Evolutionary conservation across 2,329 filamentous ascomycete genomes (phyloP).

Genomic region (Fusarium staphyleae): DNA sequence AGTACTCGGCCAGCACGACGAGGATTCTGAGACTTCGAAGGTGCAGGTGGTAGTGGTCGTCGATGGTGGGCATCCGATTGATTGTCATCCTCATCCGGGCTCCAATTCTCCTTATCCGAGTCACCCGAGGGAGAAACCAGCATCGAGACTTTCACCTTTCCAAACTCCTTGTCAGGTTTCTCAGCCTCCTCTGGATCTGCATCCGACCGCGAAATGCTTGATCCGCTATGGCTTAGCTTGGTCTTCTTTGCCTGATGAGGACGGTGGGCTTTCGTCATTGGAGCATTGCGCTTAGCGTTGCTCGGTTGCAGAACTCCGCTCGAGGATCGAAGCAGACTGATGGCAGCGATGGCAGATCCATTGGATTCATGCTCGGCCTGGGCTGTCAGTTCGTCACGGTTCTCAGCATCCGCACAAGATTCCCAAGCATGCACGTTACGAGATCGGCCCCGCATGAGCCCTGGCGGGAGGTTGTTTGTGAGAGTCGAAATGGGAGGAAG

Average conservation of each 20-base stretch:
- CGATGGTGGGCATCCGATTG: conserved; percentile 42
- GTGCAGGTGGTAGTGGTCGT: conserved; percentile 48
- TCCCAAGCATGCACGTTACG: conserved; percentile 91
- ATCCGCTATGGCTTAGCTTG: conserved; percentile 66
- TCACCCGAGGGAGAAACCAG: conserved; percentile 58
- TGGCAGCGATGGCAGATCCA: conserved; percentile 81
- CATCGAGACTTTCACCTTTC: conserved; percentile 51
- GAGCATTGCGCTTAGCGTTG: conserved; percentile 70
- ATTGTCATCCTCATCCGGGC: conserved; percentile 59
- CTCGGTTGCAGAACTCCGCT: conserved; percentile 63
- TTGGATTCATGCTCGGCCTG: conserved; percentile 81
- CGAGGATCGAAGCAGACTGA: conserved; percentile 79
- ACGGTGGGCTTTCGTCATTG: conserved; percentile 43
- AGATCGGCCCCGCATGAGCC: conserved; percentile 74
- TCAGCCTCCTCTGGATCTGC: conserved; percentile 42
- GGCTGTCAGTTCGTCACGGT: conserved; percentile 78
- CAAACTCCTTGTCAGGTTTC: conserved; percentile 37
- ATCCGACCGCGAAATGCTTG: conserved; percentile 69
- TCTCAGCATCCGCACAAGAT: conserved; percentile 83
- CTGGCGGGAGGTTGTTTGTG: conserved; percentile 61
- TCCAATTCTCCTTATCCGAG: conserved; percentile 96
- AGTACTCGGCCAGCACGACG: conserved; percentile 53
- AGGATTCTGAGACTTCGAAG: conserved; percentile 44
- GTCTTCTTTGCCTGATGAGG: conserved; percentile 63
- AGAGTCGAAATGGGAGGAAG: conserved; percentile 63